A percentile compares a stretch with the other conserved stretches of the same genome.
Conservation (phyloP, 1,284 basidiomycete species). For the Phylloboletellus chloephorus region DNA sequence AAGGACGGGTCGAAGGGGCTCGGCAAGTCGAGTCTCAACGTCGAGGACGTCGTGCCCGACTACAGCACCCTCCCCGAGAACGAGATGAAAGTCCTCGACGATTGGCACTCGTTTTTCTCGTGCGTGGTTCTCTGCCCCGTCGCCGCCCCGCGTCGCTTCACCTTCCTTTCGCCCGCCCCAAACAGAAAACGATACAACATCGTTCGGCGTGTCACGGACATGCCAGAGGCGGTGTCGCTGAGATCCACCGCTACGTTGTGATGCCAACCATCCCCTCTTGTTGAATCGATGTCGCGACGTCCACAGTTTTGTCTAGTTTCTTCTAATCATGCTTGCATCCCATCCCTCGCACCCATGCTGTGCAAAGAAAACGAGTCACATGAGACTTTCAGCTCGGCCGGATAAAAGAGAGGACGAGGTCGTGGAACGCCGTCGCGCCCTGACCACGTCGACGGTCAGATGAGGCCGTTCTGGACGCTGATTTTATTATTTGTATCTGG, state of each 20-base stretch:
- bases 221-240: slow-evolving; percentile 33
- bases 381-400: no score
- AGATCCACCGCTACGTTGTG: slow-evolving; percentile 5
- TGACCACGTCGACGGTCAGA: no score
- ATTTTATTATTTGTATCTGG: no score
- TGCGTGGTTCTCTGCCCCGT: slow-evolving; percentile 35
- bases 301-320: background rate
- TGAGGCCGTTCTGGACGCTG: no score
- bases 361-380: no score
- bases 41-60: slow-evolving; percentile 85
- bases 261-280: background rate
- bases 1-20: slow-evolving; percentile 86
- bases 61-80: slow-evolving; percentile 73
- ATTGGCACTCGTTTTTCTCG: slow-evolving; percentile 83
- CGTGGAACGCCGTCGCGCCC: no score
- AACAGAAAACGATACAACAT: slow-evolving; percentile 78
- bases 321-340: no score
- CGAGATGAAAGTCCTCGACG: slow-evolving; percentile 81
- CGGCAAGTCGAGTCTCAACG: slow-evolving; percentile 82
- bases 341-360: no score
- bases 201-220: slow-evolving; percentile 60
- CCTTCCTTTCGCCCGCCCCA: background rate
- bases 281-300: slow-evolving; percentile 1
- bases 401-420: no score
- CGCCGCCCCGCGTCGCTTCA: background rate